Evolutionary conservation across 1,284 basidiomycete genomes (phyloP).

Genomic region (Pseudozyma hubeiensis): DNA sequence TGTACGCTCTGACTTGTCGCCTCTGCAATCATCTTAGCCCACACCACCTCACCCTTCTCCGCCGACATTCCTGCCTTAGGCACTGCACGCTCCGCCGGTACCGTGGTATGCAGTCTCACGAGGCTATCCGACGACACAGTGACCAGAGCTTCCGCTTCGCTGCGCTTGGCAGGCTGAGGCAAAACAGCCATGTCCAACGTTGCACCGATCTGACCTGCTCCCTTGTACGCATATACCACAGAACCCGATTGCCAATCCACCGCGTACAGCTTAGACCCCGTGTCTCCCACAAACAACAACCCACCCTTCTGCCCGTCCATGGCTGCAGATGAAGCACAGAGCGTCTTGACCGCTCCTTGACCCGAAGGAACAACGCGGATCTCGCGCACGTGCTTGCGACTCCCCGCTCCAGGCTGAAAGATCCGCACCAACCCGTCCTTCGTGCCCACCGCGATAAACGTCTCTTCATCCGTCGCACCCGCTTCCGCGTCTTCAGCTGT

Average conservation of each 20-base stretch:
- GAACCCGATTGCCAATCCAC: conserved; percentile 47
- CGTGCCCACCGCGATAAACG: conserved; percentile 42
- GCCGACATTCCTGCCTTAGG: conserved; percentile 25
- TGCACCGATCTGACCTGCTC: conserved; percentile 25
- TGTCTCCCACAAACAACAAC: conserved; percentile 53
- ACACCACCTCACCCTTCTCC: conserved; percentile 27
- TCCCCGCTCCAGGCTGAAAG: conserved; percentile 29
- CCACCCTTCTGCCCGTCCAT: conserved; percentile 27
- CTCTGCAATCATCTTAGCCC: conserved; percentile 26
- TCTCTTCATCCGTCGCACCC: conserved; percentile 1
- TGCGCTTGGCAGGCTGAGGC: conserved; percentile 6
- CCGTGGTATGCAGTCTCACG: conserved; percentile 25
- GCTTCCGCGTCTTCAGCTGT: background rate
- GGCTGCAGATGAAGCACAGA: conserved; percentile 18
- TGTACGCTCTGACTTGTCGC: conserved; percentile 17
- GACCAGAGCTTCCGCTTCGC: conserved; percentile 17
- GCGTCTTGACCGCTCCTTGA: conserved; percentile 44
- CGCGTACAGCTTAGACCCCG: conserved; percentile 44
- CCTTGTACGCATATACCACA: conserved; percentile 53
- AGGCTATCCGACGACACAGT: conserved; percentile 42
- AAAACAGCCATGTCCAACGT: conserved; percentile 29
- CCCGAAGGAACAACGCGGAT: conserved; percentile 33
- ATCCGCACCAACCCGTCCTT: conserved; percentile 53
- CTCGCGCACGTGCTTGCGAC: conserved; percentile 34
- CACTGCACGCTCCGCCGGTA: conserved; percentile 13